These are phyloP conservation scores for Saccharomyces hybrid DNA, from an alignment of 1,139 yeast species.

Conservation along the genomic window DNA sequence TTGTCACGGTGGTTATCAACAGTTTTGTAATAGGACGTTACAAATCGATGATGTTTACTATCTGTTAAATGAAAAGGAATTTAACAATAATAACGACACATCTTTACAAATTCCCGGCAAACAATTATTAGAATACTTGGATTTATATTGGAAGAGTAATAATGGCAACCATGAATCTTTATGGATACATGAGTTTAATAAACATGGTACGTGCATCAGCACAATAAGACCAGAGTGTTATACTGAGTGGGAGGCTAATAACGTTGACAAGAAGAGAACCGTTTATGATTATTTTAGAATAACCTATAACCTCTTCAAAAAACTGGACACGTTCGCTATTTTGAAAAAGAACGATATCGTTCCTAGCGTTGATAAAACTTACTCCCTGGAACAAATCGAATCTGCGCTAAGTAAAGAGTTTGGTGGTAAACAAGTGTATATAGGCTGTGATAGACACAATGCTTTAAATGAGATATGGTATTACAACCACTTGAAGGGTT, in stretches of 20 bases:
- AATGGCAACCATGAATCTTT: conserved; percentile 66
- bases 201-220: conserved; percentile 88
- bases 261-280: conserved; percentile 39
- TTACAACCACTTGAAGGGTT: conserved; percentile 70
- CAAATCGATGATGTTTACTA: conserved; percentile 48
- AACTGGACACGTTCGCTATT: conserved; percentile 65
- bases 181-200: conserved; percentile 93
- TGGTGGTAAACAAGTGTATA: conserved; percentile 53
- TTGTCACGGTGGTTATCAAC: conserved; percentile 67
- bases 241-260: conserved; percentile 21
- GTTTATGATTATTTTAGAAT: conserved; percentile 73
- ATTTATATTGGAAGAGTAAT: conserved; percentile 65
- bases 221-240: conserved; percentile 74
- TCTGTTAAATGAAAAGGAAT: conserved; percentile 39
- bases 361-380: conserved; percentile 56
- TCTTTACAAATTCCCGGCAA: conserved; percentile 37
- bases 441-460: conserved; percentile 60
- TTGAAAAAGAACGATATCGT: conserved; percentile 58
- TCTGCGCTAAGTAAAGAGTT: conserved; percentile 55
- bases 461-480: conserved; percentile 89
- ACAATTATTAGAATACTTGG: conserved; percentile 52
- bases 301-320: conserved; percentile 55
- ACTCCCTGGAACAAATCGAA: conserved; percentile 56
- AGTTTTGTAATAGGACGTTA: conserved; percentile 64
- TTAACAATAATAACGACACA: conserved; percentile 23